These are phyloP conservation scores for Coelastrella sp. DNA, from an alignment of 139 green algal species.

Conservation along the genomic window DNA sequence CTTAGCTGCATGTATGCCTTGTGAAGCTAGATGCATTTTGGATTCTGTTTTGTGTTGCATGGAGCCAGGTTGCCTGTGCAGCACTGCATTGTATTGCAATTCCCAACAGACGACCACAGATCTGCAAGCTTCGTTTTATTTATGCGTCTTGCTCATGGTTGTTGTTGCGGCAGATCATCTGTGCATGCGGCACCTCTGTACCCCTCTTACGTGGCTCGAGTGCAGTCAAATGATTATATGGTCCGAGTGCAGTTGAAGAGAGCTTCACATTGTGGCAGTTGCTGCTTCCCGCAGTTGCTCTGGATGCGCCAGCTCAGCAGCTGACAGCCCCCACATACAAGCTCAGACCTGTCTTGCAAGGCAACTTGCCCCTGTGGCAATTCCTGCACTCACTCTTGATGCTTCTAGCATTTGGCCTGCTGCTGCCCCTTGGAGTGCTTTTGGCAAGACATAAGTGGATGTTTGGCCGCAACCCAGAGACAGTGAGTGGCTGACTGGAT, in stretches of 20 bases:
- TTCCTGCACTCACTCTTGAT: slow-evolving; percentile 46
- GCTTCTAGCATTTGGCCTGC: slow-evolving; percentile 22
- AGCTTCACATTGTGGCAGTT: neutral
- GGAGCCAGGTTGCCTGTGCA: too few relatives aligned
- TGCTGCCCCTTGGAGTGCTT: slow-evolving; percentile 44
- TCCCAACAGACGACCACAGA: too few relatives aligned
- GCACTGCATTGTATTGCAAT: too few relatives aligned
- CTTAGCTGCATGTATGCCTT: too few relatives aligned
- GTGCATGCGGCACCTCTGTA: too few relatives aligned
- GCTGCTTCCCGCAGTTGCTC: neutral
- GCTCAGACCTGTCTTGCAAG: neutral
- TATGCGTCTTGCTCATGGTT: too few relatives aligned
- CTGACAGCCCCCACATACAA: neutral
- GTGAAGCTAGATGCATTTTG: too few relatives aligned
- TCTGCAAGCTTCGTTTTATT: too few relatives aligned
- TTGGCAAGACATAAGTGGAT: slow-evolving; percentile 46
- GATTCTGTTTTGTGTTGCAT: too few relatives aligned
- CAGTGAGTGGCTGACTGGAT: slow-evolving; percentile 3
- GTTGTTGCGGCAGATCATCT: too few relatives aligned
- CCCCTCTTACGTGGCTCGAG: too few relatives aligned
- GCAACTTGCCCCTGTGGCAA: slow-evolving; percentile 31
- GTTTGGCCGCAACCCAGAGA: slow-evolving; percentile 24
- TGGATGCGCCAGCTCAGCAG: neutral
- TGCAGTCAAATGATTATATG: neutral
- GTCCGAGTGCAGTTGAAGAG: too few relatives aligned